Evolutionary conservation across 2,329 filamentous ascomycete genomes (phyloP).

Genomic region (Aspergillus aculeatus): DNA sequence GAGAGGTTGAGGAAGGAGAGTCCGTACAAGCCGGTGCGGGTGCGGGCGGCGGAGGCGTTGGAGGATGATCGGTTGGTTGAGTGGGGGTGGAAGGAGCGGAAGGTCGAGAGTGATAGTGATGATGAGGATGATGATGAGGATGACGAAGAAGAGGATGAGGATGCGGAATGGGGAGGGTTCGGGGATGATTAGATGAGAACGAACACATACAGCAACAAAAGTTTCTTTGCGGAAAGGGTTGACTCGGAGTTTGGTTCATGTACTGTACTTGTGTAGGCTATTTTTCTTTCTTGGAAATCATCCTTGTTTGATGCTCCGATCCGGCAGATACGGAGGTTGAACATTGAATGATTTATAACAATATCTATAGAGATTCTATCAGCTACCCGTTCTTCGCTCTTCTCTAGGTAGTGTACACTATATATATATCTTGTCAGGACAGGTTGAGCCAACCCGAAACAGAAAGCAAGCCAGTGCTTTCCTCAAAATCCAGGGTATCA

Average conservation of each 20-base stretch:
- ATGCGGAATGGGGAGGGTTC: constrained; percentile 65
- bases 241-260: not conserved
- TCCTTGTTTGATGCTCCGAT: not conserved
- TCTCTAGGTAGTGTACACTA: not conserved
- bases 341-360: constrained; percentile 1
- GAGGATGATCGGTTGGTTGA: constrained; percentile 71
- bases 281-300: not conserved
- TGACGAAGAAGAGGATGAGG: constrained; percentile 51
- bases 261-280: not conserved
- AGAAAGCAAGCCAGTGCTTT: constrained; percentile 18
- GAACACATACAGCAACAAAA: not conserved
- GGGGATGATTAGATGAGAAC: constrained; percentile 51
- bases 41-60: constrained; percentile 67
- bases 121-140: constrained; percentile 48
- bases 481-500: constrained; percentile 33
- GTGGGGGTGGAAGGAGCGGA: constrained; percentile 50
- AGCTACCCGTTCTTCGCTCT: not conserved
- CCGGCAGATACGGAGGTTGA: not conserved
- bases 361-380: constrained; percentile 4
- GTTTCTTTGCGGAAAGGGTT: not conserved
- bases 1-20: constrained; percentile 50
- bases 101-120: constrained; percentile 39
- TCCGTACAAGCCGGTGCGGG: constrained; percentile 69
- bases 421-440: not conserved
- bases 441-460: not conserved